Base-by-base conservation (phyloP, 371 early-diverging fungal species). In the Capillidium rhysosporum region DNA sequence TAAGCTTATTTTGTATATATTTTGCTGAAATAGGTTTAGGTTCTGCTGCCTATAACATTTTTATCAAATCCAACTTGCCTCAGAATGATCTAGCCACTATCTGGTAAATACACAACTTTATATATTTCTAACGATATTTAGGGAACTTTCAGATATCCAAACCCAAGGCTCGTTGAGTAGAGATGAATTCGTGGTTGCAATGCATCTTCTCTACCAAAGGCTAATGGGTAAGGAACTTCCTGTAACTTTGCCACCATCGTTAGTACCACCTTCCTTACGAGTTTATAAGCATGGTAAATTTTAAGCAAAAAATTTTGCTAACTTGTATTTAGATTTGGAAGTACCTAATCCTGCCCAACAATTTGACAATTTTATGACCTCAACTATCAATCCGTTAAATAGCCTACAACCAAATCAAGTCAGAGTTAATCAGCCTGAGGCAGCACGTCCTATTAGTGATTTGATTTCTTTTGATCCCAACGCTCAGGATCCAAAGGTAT, bases 141-240 rank as follows among this genome's bases (percentile, higher is more conserved):
- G 48, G 88, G 73, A 69, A 39, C 71, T 94, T 34, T 69, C 89
- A 9, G 92, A 91, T 62, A 80, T 80, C 29, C 80, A 82, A 54
- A 79, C 84, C 57, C 74, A 77, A 57, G 95, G 92, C 29, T 82
- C 83, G 58, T 77, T 94, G 49, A 89, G 86, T 60, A 57, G 79
- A 20, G 86, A 91, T 63, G 92, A 92, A 65, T 94, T 92, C 60
- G 79, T 88, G 8, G 90, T 92, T 0, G 92, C 92, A 23, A 90
- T 94, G 91, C 86, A 92, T 62, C 65, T 94, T 24, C 79, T 92
- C 40, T 82, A 86, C 61, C 67, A 80, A 14, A 85, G 85, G 48
- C 61, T 87, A 14, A 78, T 75, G 41, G 91, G 91, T 1, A 70
- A 73, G 25, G 81, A 77, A 47, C 67, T 94, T 9, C 95, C 95